Percentiles rank a stretch among this genome's conserved stretches.
Evolutionary conservation across 2,329 filamentous ascomycete species (phyloP).

Genomic region (Aureobasidium vineae): DNA sequence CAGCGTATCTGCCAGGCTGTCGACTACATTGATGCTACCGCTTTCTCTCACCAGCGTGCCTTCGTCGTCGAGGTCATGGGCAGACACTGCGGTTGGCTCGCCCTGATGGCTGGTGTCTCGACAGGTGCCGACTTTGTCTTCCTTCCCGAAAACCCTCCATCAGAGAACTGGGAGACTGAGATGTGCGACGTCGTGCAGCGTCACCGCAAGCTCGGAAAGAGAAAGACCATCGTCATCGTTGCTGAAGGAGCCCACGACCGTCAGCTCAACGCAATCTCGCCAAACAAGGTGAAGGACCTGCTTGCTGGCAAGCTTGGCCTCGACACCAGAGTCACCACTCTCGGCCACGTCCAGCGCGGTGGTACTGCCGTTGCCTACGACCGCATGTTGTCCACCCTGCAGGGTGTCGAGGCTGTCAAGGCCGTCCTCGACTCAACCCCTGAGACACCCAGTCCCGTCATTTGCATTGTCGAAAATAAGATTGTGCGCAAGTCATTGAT

Average conservation of each 20-base stretch:
- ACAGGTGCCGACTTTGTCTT: conserved; percentile 97
- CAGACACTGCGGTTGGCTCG: conserved; percentile 94
- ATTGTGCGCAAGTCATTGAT: conserved; percentile 87
- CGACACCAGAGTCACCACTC: conserved; percentile 90
- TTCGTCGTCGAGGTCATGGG: conserved; percentile 99
- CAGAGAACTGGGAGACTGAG: conserved; percentile 81
- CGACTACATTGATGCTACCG: conserved; percentile 95
- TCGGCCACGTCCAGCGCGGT: conserved; percentile 96
- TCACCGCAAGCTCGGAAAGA: conserved; percentile 86
- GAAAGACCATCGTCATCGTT: conserved; percentile 97
- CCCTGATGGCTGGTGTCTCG: conserved; percentile 91
- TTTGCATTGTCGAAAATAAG: conserved; percentile 97
- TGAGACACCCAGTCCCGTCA: conserved; percentile 87
- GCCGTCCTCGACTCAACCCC: conserved; percentile 87
- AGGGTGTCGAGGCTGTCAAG: conserved; percentile 91
- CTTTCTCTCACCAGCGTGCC: conserved; percentile 87
- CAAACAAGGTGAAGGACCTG: conserved; percentile 79
- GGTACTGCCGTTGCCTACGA: conserved; percentile 92
- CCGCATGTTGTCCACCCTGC: conserved; percentile 85
- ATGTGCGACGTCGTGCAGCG: conserved; percentile 76
- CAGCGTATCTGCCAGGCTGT: conserved; percentile 92
- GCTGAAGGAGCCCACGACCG: conserved; percentile 91
- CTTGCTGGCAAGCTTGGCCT: conserved; percentile 77
- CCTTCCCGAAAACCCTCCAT: conserved; percentile 88
- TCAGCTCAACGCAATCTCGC: conserved; percentile 78